Evolutionary conservation across 2,329 filamentous ascomycete species (phyloP), one percentile per base, ranked within the genome.

Genomic region (Aspergillus flavus): DNA sequence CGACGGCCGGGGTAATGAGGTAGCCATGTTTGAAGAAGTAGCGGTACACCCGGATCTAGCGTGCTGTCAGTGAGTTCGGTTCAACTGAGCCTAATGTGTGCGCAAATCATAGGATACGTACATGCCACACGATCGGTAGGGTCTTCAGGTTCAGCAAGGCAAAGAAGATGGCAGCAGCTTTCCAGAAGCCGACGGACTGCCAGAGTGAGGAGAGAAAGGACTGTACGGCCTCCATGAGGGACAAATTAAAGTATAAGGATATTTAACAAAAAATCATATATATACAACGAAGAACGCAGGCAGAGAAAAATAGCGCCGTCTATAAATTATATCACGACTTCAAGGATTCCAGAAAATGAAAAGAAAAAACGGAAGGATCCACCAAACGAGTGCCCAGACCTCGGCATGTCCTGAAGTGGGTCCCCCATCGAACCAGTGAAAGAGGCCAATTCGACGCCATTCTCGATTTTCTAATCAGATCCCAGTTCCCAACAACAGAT

Each of bases 11-110:
- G 80, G 68, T 82, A 28, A 64, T 81, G 61, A 84, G 71, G 64
- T 84, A 73, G 66, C 82, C 77, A 74, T 87, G 83, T 65, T 80
- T 79, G 69, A 85, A 75, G 75, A 88, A 83, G 69, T 82, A 80
- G 72, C 84, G 84, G 75, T 85, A 85, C 66, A 89, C 80, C 63
- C 87, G 86, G 61, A 83, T 80, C 85, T 88, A 65, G 65, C 41
- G 28, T 10, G 19, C 30, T 56, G 28, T 57, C 54, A 39, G 34
- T 56, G n/a, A 1, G 21, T 4, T 34, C 1, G 19, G 34, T 34
- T n/a, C 14, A 4, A 32, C 19, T 16, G n/a, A 9, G 43, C 2
- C n/a, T 2, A 30, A 28, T 28, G n/a, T 21, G 57, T 26, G 41
- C 4, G 41, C 4, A 12, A 23, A 11, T 19, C 28, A 21, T 36